These are phyloP conservation scores for Diaporthe humulicola DNA, from an alignment of 2,329 filamentous ascomycete genomes.

Conservation along the genomic window DNA sequence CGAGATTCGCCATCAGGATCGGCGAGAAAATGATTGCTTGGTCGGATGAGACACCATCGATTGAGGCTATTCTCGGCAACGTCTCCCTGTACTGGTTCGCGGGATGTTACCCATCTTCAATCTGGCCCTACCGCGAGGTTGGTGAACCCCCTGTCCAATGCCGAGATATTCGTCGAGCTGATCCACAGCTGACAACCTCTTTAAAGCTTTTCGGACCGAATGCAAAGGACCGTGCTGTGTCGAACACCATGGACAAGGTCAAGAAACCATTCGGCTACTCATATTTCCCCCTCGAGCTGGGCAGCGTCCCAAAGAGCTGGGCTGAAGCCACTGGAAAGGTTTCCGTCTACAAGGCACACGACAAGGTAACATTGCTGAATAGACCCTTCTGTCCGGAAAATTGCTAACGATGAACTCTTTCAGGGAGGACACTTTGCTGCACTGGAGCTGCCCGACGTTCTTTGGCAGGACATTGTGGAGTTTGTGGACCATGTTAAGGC, in stretches of 20 bases:
- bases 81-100: slow-evolving; percentile 70
- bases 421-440: slow-evolving; percentile 68
- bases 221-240: neutral
- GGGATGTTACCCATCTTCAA: slow-evolving; percentile 58
- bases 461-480: slow-evolving; percentile 59
- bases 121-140: slow-evolving; percentile 63
- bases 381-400: neutral
- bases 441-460: slow-evolving; percentile 55
- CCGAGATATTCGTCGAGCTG: neutral
- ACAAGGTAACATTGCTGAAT: slow-evolving; percentile 35
- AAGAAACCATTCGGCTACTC: slow-evolving; percentile 62
- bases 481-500: slow-evolving; percentile 46
- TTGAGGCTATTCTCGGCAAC: slow-evolving; percentile 61
- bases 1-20: slow-evolving; percentile 50
- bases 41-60: slow-evolving; percentile 55
- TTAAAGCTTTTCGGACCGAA: neutral
- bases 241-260: neutral
- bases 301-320: slow-evolving; percentile 53
- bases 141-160: neutral
- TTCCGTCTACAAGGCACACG: slow-evolving; percentile 35
- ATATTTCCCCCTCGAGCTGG: slow-evolving; percentile 56
- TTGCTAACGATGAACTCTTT: neutral
- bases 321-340: slow-evolving; percentile 44
- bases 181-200: neutral
- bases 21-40: slow-evolving; percentile 70